These are phyloP conservation scores for Neolentinus lepideus DNA, from an alignment of 1,284 basidiomycete species.

Conservation along the genomic window DNA sequence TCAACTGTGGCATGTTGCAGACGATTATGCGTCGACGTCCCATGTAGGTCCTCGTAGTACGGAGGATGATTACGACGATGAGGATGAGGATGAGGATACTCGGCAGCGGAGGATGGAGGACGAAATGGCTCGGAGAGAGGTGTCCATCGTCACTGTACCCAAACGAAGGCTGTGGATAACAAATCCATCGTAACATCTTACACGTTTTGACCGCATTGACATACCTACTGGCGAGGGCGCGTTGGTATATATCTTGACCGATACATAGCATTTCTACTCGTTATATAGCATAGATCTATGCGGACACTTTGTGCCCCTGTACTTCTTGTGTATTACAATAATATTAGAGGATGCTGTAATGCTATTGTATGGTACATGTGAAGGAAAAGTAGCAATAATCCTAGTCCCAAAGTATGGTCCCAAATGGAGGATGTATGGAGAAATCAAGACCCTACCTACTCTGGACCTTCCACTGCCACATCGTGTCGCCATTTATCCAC, in stretches of 20 bases:
- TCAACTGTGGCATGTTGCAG: constrained; percentile 42
- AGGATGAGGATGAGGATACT: constrained; percentile 65
- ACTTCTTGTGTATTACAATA: constrained; percentile 11
- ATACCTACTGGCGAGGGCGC: not conserved
- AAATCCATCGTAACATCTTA: constrained; percentile 37
- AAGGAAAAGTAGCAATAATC: not conserved
- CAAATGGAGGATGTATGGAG: not conserved
- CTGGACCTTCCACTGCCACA: constrained; percentile 58
- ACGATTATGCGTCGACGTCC: constrained; percentile 33
- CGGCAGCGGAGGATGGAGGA: constrained; percentile 69
- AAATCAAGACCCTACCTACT: constrained; percentile 7
- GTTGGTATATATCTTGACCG: not conserved
- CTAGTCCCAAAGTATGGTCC: not conserved
- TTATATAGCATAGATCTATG: constrained; percentile 11
- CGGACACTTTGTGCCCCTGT: constrained; percentile 21
- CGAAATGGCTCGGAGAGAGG: constrained; percentile 71
- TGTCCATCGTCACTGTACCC: constrained; percentile 75
- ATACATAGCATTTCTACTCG: constrained; percentile 11
- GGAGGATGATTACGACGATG: constrained; percentile 47
- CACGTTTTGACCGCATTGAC: not conserved
- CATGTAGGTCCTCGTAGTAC: constrained; percentile 29
- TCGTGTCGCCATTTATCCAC: constrained; percentile 77
- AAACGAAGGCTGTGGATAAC: constrained; percentile 64
- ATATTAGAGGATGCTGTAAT: constrained; percentile 1
- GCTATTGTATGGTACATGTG: constrained; percentile 2